These are phyloP conservation scores for Citrus sp. DNA, from an alignment of 345 rosid genomes.

Conservation along the genomic window DNA sequence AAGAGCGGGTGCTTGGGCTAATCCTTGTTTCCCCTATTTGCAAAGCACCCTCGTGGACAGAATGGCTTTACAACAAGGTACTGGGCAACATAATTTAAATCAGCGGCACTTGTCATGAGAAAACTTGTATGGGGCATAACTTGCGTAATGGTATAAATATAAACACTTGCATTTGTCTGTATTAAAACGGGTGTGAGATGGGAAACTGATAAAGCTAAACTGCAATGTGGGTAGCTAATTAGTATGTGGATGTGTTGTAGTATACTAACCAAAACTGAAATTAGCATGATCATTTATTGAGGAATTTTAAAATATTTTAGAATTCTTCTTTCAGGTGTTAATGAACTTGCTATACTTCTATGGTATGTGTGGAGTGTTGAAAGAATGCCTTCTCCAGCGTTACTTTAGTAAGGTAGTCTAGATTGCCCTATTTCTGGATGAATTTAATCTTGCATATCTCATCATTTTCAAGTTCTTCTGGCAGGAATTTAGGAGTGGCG, in stretches of 20 bases:
- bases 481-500: slow-evolving; percentile 45
- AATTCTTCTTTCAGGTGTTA: slow-evolving; percentile 41
- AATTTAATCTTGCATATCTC: neutral
- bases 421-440: neutral
- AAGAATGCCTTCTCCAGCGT: slow-evolving; percentile 68
- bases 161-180: neutral
- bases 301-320: neutral
- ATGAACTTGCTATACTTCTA: slow-evolving; percentile 59
- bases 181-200: neutral
- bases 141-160: neutral
- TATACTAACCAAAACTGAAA: neutral
- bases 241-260: neutral
- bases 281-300: neutral
- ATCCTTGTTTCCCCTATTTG: slow-evolving; percentile 66
- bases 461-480: slow-evolving; percentile 11
- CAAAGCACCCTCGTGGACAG: slow-evolving; percentile 67
- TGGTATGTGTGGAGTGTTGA: slow-evolving; percentile 59
- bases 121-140: neutral
- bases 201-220: neutral
- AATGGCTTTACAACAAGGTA: slow-evolving; percentile 74
- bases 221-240: neutral
- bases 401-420: slow-evolving; percentile 58
- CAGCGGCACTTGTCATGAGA: neutral
- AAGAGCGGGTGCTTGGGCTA: slow-evolving; percentile 52
- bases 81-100: slow-evolving; percentile 2